Evolutionary conservation across 768 basidiomycete genomes (phyloP).

Genomic region (Psilocybe cubensis): DNA sequence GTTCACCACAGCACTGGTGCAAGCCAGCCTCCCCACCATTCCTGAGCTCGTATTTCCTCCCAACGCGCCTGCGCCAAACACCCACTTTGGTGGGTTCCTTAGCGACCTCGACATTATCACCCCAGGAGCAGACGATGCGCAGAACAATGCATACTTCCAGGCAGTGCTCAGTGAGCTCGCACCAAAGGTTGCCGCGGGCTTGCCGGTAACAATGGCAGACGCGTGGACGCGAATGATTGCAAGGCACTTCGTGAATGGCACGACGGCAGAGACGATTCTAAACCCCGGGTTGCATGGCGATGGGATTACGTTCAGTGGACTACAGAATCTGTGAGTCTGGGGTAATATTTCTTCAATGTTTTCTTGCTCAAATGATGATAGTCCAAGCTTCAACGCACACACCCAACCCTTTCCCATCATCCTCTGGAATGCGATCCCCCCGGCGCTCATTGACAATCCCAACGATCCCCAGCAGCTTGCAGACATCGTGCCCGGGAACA

Average conservation of each 20-base stretch:
- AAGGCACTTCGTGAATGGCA: slow-evolving; percentile 12
- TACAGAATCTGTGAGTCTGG: slow-evolving; percentile 4
- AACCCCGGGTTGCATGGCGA: slow-evolving; percentile 6
- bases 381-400: slow-evolving; percentile 10
- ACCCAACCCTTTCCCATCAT: slow-evolving; percentile 13
- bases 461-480: not conserved
- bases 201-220: slow-evolving; percentile 12
- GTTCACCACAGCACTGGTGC: slow-evolving; percentile 13
- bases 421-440: slow-evolving; percentile 10
- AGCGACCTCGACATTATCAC: not conserved
- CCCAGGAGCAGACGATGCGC: not conserved
- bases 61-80: not conserved
- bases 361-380: not conserved
- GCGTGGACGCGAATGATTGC: slow-evolving; percentile 10
- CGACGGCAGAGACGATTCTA: not conserved
- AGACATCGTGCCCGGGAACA: slow-evolving; percentile 11
- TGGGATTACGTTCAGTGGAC: slow-evolving; percentile 10
- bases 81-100: slow-evolving; percentile 10
- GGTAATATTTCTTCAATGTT: not conserved
- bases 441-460: slow-evolving; percentile 8
- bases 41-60: slow-evolving; percentile 11
- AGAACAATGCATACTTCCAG: slow-evolving; percentile 3
- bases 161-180: slow-evolving; percentile 2
- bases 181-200: slow-evolving; percentile 4
- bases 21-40: slow-evolving; percentile 11